Evolutionary conservation across 2,329 filamentous ascomycete species (phyloP).

Genomic region (Pseudogymnoascus sp.): DNA sequence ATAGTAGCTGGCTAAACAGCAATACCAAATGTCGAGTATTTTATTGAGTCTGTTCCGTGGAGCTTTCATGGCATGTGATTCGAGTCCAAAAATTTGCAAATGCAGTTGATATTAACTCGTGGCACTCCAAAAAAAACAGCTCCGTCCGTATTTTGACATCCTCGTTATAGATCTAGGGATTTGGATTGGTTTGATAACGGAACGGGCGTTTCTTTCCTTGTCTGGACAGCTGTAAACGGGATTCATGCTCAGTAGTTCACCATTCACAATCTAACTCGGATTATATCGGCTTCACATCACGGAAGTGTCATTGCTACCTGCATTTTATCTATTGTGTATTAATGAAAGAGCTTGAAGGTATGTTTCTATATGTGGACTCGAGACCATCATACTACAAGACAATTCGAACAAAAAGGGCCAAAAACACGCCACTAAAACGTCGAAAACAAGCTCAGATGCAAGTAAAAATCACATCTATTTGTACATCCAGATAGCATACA

Average conservation of each 20-base stretch:
- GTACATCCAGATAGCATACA: slow-evolving; percentile 5
- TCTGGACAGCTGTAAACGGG: too few species aligned
- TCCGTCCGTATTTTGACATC: not conserved
- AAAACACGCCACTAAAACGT: not conserved
- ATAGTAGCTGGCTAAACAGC: slow-evolving; percentile 7
- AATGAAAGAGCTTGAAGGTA: too few species aligned
- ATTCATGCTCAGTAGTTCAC: too few species aligned
- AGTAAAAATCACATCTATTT: slow-evolving; percentile 3
- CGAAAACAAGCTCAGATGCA: not conserved
- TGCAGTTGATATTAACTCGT: not conserved
- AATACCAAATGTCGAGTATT: slow-evolving; percentile 6
- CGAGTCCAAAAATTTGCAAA: not conserved
- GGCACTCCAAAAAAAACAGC: not conserved
- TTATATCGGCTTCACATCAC: not conserved
- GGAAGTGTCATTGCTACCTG: too few species aligned
- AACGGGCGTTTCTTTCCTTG: not conserved
- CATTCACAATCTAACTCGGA: not conserved
- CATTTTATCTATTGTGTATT: too few species aligned
- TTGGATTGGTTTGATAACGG: not conserved
- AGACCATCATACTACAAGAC: too few species aligned
- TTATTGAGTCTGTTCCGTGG: not conserved
- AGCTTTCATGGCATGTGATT: not conserved
- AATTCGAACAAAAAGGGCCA: too few species aligned
- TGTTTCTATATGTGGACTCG: too few species aligned
- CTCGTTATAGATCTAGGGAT: not conserved